Evolutionary conservation across 2,329 filamentous ascomycete genomes (phyloP).

Genomic region (Aspergillus sp.): DNA sequence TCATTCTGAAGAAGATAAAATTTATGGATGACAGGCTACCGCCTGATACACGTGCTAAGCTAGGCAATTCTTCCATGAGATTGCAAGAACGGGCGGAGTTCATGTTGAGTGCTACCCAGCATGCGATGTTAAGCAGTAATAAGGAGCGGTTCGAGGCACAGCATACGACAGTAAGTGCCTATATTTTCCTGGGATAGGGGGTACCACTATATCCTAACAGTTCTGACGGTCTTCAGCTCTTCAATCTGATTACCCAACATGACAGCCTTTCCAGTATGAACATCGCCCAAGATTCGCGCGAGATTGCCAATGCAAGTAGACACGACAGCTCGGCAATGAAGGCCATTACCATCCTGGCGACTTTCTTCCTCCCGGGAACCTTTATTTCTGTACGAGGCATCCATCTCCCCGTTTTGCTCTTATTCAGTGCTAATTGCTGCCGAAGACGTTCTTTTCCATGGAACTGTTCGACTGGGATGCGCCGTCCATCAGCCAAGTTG

Average conservation of each 20-base stretch:
- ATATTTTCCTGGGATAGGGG: no score
- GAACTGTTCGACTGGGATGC: background rate
- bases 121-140: background rate
- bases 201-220: no score
- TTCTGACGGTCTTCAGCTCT: background rate
- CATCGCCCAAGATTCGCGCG: background rate
- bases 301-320: background rate
- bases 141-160: background rate
- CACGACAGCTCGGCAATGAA: background rate
- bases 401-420: background rate
- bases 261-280: background rate
- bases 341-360: background rate
- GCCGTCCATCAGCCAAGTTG: background rate
- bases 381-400: background rate
- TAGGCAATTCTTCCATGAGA: background rate
- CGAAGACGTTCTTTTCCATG: slow-evolving; percentile 5
- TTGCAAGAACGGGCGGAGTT: background rate
- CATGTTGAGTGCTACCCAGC: background rate
- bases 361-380: slow-evolving; percentile 1
- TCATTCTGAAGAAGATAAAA: background rate
- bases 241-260: background rate
- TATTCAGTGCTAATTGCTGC: background rate
- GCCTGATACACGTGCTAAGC: background rate
- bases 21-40: background rate
- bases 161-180: background rate